Percentiles rank a stretch among this genome's conserved stretches.
phyloP scores from a whole-genome alignment of 768 basidiomycete species.

The Suillus fuscotomentosus region DNA sequence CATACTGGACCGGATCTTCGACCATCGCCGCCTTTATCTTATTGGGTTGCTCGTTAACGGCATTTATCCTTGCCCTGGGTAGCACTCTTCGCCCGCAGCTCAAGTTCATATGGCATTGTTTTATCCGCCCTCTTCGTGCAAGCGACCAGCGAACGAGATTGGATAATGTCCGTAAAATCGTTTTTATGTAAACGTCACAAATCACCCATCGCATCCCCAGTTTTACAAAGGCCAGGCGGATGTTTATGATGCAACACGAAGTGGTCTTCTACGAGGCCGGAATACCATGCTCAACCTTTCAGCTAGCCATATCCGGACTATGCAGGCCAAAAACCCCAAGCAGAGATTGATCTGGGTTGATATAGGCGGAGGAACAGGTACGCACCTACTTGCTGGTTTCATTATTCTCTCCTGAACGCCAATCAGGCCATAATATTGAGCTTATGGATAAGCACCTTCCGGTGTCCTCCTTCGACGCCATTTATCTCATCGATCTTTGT shows the following conservation, averaged over 20 bases:
- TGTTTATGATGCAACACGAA: conserved; percentile 70
- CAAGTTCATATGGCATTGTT: conserved; percentile 51
- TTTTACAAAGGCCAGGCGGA: conserved; percentile 71
- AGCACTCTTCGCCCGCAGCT: conserved; percentile 37
- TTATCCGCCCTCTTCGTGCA: conserved; percentile 40
- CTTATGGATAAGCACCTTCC: conserved; percentile 64
- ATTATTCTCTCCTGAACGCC: background rate
- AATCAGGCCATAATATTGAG: conserved; percentile 64
- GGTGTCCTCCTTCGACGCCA: conserved; percentile 57
- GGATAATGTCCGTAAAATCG: conserved; percentile 36
- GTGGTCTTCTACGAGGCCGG: conserved; percentile 60
- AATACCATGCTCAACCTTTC: conserved; percentile 72
- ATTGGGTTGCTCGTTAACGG: conserved; percentile 21
- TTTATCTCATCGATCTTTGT: conserved; percentile 75
- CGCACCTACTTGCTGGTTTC: conserved; percentile 1
- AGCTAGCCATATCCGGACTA: conserved; percentile 55
- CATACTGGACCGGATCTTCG: conserved; percentile 29
- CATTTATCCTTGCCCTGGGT: conserved; percentile 20
- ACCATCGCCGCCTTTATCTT: conserved; percentile 26
- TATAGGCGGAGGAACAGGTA: conserved; percentile 73
- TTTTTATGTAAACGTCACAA: background rate
- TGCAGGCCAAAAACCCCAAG: conserved; percentile 37
- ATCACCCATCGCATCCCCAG: conserved; percentile 21
- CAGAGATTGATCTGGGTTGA: conserved; percentile 73
- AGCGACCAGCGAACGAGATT: conserved; percentile 43